Evolutionary conservation across 2,329 filamentous ascomycete genomes (phyloP).

Genomic region (Exophiala mesophila): DNA sequence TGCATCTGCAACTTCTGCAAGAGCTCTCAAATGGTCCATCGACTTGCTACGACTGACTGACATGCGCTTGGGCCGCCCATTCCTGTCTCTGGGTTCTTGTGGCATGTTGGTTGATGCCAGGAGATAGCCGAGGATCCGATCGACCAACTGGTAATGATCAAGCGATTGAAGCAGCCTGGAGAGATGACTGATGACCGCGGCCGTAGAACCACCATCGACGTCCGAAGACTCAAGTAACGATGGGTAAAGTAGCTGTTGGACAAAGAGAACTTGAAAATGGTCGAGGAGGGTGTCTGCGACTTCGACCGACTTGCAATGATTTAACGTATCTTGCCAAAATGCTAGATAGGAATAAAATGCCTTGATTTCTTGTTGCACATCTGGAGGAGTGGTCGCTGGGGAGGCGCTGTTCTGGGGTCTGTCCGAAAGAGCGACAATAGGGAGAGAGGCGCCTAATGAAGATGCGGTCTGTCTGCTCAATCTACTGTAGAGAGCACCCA

Average conservation of each 20-base stretch:
- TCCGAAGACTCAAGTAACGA: conserved; percentile 95
- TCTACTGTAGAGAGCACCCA: conserved; percentile 72
- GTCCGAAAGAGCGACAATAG: conserved; percentile 83
- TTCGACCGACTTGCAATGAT: conserved; percentile 87
- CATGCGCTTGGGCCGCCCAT: conserved; percentile 31
- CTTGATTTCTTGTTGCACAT: conserved; percentile 80
- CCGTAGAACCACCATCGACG: conserved; percentile 91
- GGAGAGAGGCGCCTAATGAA: conserved; percentile 65
- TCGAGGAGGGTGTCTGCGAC: conserved; percentile 90
- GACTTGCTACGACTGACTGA: conserved; percentile 73
- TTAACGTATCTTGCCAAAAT: conserved; percentile 97
- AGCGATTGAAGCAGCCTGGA: conserved; percentile 84
- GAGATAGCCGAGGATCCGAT: conserved; percentile 88
- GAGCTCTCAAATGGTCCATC: conserved; percentile 75
- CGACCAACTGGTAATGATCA: conserved; percentile 89
- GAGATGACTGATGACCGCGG: conserved; percentile 90
- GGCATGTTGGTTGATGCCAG: conserved; percentile 61
- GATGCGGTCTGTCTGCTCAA: conserved; percentile 71
- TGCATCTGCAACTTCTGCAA: conserved; percentile 68
- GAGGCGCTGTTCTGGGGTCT: conserved; percentile 71
- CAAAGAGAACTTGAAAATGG: conserved; percentile 93
- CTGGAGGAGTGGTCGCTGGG: conserved; percentile 65
- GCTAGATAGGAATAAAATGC: conserved; percentile 91
- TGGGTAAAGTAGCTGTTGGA: conserved; percentile 93
- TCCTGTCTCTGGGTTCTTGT: conserved; percentile 32